Percentiles rank a stretch among this genome's conserved stretches.
phyloP scores from a whole-genome alignment of 441 rosid species.

The Biscutella laevigata region DNA sequence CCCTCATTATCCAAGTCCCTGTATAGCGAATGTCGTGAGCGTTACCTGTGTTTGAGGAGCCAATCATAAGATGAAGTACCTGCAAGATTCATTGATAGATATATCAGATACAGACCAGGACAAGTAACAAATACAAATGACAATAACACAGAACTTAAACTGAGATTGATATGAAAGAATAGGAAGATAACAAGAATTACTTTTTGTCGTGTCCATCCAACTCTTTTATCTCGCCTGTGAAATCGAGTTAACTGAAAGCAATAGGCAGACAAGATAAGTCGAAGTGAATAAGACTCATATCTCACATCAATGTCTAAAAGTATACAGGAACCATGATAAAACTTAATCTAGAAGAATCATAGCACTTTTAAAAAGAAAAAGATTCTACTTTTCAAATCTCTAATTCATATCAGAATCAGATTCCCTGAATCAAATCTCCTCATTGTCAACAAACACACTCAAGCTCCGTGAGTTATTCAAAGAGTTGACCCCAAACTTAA shows the following conservation, averaged over 20 bases:
- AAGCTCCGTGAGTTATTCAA: too few relatives aligned
- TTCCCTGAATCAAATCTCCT: slow-evolving; percentile 16
- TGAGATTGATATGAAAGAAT: background rate
- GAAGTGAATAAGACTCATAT: slow-evolving; percentile 18
- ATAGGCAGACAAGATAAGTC: slow-evolving; percentile 20
- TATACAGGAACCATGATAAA: background rate
- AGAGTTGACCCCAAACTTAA: slow-evolving; percentile 25
- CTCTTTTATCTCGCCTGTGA: slow-evolving; percentile 39
- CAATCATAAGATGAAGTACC: slow-evolving; percentile 57
- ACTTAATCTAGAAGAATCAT: background rate
- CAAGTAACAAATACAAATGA: background rate
- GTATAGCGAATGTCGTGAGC: background rate
- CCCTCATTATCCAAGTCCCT: background rate
- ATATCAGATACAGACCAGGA: slow-evolving; percentile 11
- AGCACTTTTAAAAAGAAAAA: background rate
- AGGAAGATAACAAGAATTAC: slow-evolving; percentile 23
- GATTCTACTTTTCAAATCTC: too few relatives aligned
- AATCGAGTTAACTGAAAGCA: slow-evolving; percentile 45
- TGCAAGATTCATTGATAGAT: slow-evolving; percentile 19
- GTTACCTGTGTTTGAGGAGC: slow-evolving; percentile 49
- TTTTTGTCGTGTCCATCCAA: slow-evolving; percentile 63
- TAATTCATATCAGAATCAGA: slow-evolving; percentile 8
- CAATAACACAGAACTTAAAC: background rate
- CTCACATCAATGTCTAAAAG: slow-evolving; percentile 3
- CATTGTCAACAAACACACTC: too few relatives aligned